Conservation (phyloP, 2,329 filamentous ascomycete species). For the Claviceps sorghi region DNA sequence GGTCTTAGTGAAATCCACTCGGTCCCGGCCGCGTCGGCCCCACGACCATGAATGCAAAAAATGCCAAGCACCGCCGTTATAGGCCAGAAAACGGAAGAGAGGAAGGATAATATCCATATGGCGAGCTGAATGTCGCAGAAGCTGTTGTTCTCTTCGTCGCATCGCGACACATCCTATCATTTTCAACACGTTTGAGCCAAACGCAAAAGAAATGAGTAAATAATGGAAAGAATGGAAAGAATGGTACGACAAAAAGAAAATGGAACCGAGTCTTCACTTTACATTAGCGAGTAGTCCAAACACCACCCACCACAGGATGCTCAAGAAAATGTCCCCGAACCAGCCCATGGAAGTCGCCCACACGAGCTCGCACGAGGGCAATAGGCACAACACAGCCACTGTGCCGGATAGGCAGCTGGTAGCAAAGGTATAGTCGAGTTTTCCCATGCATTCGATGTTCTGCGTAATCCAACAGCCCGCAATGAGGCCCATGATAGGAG, state of each 20-base stretch:
- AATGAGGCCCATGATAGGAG: constrained; percentile 51
- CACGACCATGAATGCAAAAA: constrained; percentile 34
- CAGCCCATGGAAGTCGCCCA: constrained; percentile 52
- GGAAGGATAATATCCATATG: constrained; percentile 55
- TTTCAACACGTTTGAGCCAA: background rate
- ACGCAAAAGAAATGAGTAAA: background rate
- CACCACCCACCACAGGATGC: constrained; percentile 53
- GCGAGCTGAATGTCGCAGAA: constrained; percentile 57
- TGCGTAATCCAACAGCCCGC: constrained; percentile 50
- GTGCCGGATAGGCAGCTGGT: constrained; percentile 55
- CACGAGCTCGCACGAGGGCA: constrained; percentile 38
- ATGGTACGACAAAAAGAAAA: background rate
- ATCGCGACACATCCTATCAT: constrained; percentile 28
- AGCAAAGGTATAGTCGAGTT: constrained; percentile 63
- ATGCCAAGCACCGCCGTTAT: constrained; percentile 44
- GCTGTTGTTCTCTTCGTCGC: constrained; percentile 25
- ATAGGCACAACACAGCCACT: constrained; percentile 54
- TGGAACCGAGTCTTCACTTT: constrained; percentile 18
- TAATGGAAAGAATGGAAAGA: too few species aligned
- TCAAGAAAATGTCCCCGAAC: constrained; percentile 55
- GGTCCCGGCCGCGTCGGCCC: constrained; percentile 17
- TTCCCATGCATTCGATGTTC: constrained; percentile 1
- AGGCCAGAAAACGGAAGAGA: constrained; percentile 58
- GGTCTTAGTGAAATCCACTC: constrained; percentile 21
- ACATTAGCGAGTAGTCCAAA: constrained; percentile 53